These are phyloP conservation scores for Inga oerstediana DNA, from an alignment of 306 rosid species.

Conservation along the genomic window DNA sequence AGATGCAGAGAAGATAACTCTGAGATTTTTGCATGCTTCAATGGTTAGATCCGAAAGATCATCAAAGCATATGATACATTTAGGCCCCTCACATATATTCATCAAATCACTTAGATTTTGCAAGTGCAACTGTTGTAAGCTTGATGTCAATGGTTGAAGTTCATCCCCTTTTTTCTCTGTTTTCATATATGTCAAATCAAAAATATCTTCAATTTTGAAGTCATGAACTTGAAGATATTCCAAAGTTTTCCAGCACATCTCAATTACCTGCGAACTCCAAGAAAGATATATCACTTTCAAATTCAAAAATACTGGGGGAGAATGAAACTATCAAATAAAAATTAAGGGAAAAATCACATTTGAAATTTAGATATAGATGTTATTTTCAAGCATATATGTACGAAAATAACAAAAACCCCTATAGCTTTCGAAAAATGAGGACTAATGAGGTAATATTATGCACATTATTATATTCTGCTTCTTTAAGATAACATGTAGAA, in stretches of 20 bases:
- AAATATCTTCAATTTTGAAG: neutral
- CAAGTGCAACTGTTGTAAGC: rapidly evolving
- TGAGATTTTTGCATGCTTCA: neutral
- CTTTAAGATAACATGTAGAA: no score
- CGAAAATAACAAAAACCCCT: no score
- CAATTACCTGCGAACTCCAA: neutral
- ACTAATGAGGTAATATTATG: no score
- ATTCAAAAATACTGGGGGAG: no score
- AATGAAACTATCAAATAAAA: no score
- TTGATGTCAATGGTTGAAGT: neutral
- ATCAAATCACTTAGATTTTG: neutral
- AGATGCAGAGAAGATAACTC: neutral
- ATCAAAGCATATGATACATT: neutral
- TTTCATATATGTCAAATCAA: neutral
- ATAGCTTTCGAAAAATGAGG: no score
- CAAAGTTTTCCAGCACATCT: neutral
- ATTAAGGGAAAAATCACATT: no score
- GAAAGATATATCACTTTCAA: no score
- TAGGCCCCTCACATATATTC: neutral
- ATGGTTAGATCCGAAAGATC: neutral
- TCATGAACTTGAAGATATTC: neutral
- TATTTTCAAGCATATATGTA: no score
- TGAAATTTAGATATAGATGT: no score
- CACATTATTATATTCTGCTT: no score
- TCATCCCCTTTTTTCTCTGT: neutral